phyloP scores from a whole-genome alignment of 2,329 filamentous ascomycete genomes.

The Penicillium psychrosexuale region DNA sequence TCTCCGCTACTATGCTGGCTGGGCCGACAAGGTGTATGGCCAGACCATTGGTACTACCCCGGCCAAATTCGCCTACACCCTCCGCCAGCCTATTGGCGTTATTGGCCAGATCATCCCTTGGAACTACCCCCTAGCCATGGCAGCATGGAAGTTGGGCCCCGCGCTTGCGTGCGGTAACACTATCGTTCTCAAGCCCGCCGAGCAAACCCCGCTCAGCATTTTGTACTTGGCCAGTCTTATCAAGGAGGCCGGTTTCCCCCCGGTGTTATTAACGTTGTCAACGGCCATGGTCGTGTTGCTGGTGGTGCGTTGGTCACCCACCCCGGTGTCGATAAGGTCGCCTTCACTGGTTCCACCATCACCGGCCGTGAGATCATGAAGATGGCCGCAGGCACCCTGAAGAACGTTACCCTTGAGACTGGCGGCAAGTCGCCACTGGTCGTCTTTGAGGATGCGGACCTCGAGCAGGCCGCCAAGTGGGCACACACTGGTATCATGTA shows the following conservation, averaged over 20 bases:
- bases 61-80: conserved; percentile 80
- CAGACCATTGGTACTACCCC: conserved; percentile 62
- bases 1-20: conserved; percentile 84
- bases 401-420: conserved; percentile 49
- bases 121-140: conserved; percentile 63
- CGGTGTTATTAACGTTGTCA: conserved; percentile 25
- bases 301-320: conserved; percentile 24
- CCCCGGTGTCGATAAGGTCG: conserved; percentile 21
- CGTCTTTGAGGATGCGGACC: conserved; percentile 47
- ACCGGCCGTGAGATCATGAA: conserved; percentile 28
- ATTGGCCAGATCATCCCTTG: conserved; percentile 87
- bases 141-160: conserved; percentile 26
- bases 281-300: conserved; percentile 25
- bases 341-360: conserved; percentile 24
- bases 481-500: conserved; percentile 52
- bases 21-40: conserved; percentile 87
- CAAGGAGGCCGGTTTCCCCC: conserved; percentile 27
- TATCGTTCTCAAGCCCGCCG: conserved; percentile 24
- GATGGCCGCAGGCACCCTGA: conserved; percentile 36
- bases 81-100: conserved; percentile 73
- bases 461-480: conserved; percentile 44
- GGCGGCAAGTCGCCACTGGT: conserved; percentile 49
- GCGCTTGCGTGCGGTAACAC: conserved; percentile 27
- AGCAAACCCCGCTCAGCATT: conserved; percentile 26
- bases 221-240: conserved; percentile 22